phyloP scores from a whole-genome alignment of 208 protist genomes.

The Acanthamoeba sp. region DNA sequence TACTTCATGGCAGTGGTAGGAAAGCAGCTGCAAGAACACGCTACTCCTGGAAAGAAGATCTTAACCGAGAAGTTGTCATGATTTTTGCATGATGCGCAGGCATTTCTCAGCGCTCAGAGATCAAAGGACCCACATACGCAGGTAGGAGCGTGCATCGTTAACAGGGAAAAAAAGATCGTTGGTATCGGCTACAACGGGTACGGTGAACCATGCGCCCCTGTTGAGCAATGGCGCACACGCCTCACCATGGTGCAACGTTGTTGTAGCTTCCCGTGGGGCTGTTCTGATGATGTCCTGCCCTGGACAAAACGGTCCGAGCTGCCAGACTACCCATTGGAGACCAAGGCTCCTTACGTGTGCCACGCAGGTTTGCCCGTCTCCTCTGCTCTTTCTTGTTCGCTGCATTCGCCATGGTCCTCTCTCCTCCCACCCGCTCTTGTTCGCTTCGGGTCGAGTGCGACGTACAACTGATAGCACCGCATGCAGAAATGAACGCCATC shows the following conservation, averaged over 20 bases:
- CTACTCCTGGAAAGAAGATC: no score
- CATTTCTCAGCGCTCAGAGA: constrained; percentile 81
- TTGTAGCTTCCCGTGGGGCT: constrained; percentile 85
- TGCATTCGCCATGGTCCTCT: no score
- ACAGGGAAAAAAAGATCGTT: constrained; percentile 87
- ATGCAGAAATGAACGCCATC: constrained; percentile 89
- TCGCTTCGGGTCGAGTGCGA: no score
- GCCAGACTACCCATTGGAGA: constrained; percentile 75
- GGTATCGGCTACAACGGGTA: constrained; percentile 91
- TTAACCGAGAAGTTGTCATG: no score
- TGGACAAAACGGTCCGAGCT: constrained; percentile 80
- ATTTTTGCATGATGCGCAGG: neutral
- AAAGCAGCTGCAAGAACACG: no score
- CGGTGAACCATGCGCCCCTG: neutral
- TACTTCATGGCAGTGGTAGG: constrained; percentile 77
- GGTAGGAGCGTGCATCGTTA: constrained; percentile 89
- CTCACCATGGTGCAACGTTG: neutral
- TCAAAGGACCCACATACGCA: constrained; percentile 89
- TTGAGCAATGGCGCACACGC: neutral
- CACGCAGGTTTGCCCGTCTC: constrained; percentile 81
- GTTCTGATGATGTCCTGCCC: constrained; percentile 87
- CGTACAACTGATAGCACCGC: no score
- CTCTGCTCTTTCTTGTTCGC: neutral
- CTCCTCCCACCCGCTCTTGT: neutral
- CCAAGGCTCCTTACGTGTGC: constrained; percentile 90